Percentiles rank a stretch among this genome's conserved stretches.
Evolutionary conservation across 1,284 basidiomycete species (phyloP).

Genomic region (Omphalotus olearius): DNA sequence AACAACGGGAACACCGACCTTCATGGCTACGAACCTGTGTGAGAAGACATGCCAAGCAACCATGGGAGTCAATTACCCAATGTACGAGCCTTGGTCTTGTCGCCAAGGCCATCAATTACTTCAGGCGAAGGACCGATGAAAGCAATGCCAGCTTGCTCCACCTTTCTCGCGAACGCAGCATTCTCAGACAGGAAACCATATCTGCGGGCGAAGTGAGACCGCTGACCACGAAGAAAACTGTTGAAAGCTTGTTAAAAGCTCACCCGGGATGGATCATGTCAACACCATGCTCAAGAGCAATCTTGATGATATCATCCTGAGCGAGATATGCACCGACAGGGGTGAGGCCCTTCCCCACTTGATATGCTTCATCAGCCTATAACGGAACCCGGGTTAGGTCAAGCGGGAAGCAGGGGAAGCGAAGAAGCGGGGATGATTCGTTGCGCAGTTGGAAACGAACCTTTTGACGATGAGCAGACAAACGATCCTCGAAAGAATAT

Average conservation of each 20-base stretch:
- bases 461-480: constrained; percentile 98
- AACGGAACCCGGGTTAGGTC: neutral
- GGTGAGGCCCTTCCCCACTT: constrained; percentile 93
- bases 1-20: constrained; percentile 91
- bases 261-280: constrained; percentile 99
- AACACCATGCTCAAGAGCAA: constrained; percentile 94
- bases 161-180: constrained; percentile 91
- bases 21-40: constrained; percentile 57
- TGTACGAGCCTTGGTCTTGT: constrained; percentile 96
- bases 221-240: neutral
- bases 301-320: constrained; percentile 95
- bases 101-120: constrained; percentile 96
- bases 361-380: constrained; percentile 97
- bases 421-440: no score
- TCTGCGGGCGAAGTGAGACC: constrained; percentile 34
- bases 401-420: neutral
- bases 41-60: constrained; percentile 6
- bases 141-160: constrained; percentile 95
- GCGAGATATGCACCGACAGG: constrained; percentile 97
- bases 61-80: constrained; percentile 47
- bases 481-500: constrained; percentile 95
- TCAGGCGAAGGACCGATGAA: constrained; percentile 97
- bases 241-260: constrained; percentile 21
- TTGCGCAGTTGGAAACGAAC: constrained; percentile 31
- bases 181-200: constrained; percentile 99